Evolutionary conservation across 441 rosid genomes (phyloP), one percentile per base, ranked within the genome.

Genomic region (Mallotus japonicus): DNA sequence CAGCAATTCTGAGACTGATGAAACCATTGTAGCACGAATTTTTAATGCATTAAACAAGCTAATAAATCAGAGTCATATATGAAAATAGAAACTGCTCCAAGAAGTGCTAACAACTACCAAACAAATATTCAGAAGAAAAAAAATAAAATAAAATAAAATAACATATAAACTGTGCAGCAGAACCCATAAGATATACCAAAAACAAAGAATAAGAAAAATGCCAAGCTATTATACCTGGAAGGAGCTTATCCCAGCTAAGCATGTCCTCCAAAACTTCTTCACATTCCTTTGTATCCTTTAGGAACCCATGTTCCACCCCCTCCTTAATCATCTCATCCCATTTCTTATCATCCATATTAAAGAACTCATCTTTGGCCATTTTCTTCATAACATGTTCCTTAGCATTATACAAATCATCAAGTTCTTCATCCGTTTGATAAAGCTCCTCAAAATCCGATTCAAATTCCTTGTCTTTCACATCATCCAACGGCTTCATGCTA

Each of bases 181-280:
- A 42, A 15, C 2, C n/a, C 17, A 47, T 55, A 8, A 47, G 59
- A 8, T 11, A 51, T 8, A 19, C n/a, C 24, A 68, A 61, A 53
- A 37, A n/a, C 19, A 44, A 66, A 58, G 22, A 61, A 42, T 3
- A 37, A 11, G 67, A 16, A 57, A 63, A 32, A 63, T n/a, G 46
- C n/a, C 32, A 70, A 34, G 37, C n/a, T 4, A 44, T 47, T 28
- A 75, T 83, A 91, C 97, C 93, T 67, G 97, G 92, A 75, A 92
- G 99, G 46, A 94, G 96, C 69, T 89, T 89, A 75, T 90, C 92
- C 97, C 96, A 94, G 61, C 82, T 76, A 74, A 89, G 92, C 94
- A 88, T 92, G 83, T 88, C 97, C 83, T 94, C 97, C 46, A 94
- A 83, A 80, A 89, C 84, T 57, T 80, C 85, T 66, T 90, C 99